phyloP scores from a whole-genome alignment of 2,329 filamentous ascomycete species.

The Karstenula rhodostoma region DNA sequence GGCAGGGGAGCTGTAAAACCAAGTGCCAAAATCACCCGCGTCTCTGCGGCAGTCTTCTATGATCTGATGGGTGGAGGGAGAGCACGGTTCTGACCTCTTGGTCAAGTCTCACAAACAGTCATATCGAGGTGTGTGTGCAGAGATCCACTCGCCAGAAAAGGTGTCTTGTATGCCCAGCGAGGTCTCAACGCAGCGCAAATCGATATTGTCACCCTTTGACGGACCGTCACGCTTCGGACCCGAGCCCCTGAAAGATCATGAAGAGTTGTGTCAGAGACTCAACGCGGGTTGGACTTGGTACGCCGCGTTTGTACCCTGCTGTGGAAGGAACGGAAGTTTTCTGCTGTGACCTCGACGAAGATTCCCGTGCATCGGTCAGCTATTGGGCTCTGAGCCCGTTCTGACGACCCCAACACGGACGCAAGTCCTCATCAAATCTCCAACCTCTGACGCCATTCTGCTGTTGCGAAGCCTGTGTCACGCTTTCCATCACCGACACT shows the following conservation, averaged over 20 bases:
- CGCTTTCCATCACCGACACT: conserved; percentile 55
- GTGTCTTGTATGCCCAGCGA: conserved; percentile 60
- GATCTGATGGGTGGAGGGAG: conserved; percentile 41
- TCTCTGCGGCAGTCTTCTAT: conserved; percentile 42
- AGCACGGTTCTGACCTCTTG: conserved; percentile 45
- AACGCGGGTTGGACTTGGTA: conserved; percentile 38
- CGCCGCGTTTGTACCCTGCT: conserved; percentile 33
- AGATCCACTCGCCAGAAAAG: conserved; percentile 69
- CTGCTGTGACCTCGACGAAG: conserved; percentile 43
- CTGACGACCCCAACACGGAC: conserved; percentile 51
- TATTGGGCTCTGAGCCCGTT: neutral
- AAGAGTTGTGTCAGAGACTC: conserved; percentile 15
- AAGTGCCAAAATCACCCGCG: conserved; percentile 41
- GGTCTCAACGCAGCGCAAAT: conserved; percentile 53
- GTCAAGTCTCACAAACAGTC: conserved; percentile 57
- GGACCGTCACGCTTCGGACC: conserved; percentile 50
- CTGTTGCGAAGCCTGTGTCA: conserved; percentile 59
- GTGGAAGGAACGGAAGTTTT: conserved; percentile 18
- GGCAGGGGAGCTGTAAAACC: conserved; percentile 45
- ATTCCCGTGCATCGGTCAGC: conserved; percentile 56
- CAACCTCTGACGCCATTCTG: conserved; percentile 50
- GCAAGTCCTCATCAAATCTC: conserved; percentile 50
- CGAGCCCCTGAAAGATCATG: conserved; percentile 27
- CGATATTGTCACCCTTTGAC: conserved; percentile 40
- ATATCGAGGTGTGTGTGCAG: conserved; percentile 40